Base-by-base conservation (phyloP, 2,329 filamentous ascomycete species). In the Lomentospora prolificans region DNA sequence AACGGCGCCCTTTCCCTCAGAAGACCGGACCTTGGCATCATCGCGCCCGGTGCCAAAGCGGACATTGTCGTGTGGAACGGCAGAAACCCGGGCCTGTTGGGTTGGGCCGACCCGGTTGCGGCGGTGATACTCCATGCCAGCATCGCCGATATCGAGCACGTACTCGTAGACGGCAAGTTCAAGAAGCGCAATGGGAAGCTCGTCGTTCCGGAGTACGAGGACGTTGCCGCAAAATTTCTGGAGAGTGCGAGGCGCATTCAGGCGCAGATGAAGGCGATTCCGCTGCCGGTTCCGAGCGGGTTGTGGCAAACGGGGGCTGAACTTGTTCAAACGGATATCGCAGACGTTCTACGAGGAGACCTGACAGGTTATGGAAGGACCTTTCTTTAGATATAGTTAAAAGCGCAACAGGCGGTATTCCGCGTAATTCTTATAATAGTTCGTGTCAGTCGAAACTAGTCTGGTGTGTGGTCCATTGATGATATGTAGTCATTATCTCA, bases 51-150 rank as follows among this genome's bases (percentile, higher is more conserved):
- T 12, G 30, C 30, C 30, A 33, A 33, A 12, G 30, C 30, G 6
- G 30, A 33, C 30, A 7, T 33, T 6, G 7, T 33, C 7, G 12
- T 33, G 6, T 33, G 30, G 30, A 12, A 33, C 0, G 66, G 68
- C 0, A 65, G 70, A 1, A 70, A 72, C 0, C 77, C 78, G 0
- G 67, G 69, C 1, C 66, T 82, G 61, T 66, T 81, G 0, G 79
- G 79, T 3, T 82, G 78, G 77, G 66, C 59, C 4, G 78, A 82
- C 56, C 77, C 78, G 0, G 70, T 83, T 3, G 79, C 79, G 0
- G 80, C 80, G 0, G 67, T 83, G 1, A 73, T 83, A 25, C 64
- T 83, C 33, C 79, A 82, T 57, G 72, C 77, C 1, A 76, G 71
- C 55, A 72, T 78, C 3, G 77, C 74, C 0, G 78, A 82, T 57